Evolutionary conservation across 2,329 filamentous ascomycete genomes (phyloP), one percentile per base, ranked within the genome.

Genomic region (Leptographium procerum): DNA sequence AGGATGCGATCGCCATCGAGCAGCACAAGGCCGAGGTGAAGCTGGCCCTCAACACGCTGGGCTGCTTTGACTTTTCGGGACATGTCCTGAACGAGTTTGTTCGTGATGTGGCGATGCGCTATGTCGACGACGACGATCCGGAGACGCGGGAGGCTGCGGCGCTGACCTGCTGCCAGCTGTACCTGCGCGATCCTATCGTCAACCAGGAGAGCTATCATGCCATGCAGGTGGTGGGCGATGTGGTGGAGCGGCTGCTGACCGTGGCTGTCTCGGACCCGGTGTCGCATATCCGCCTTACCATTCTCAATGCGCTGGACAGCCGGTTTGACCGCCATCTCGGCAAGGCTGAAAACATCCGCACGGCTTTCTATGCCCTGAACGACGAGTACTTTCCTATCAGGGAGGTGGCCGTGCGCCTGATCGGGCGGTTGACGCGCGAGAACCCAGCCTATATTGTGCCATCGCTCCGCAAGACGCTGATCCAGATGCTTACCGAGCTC

Each of bases 401-500:
- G 65, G 91, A 99, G 73, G 92, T 94, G 31, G 89, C 94, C 10
- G 96, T 99, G 67, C 87, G 89, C 22, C 96, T 99, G 64, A 96
- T 99, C 66, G 95, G 94, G 34, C 89, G 95, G 14, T 77, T 99
- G 59, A 95, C 94, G 0, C 82, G 84, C 56, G 86, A 91, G 64
- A 99, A 99, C 64, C 95, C 94, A 1, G 95, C 95, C 59, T 99
- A 99, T 71, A 91, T 99, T 64, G 95, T 99, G 66, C 94, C 95
- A 1, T 95, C 94, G 0, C 73, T 99, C 45, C 87, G 94, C 62
- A 99, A 99, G 72, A 88, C 95, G 7, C 82, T 99, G 29, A 91
- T 99, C 60, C 95, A 99, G 71, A 86, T 99, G 71, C 80, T 99
- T 61, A 99, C 94, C 0, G 92, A 96, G 67, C 86, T 99, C 26